Conservation (phyloP, 345 rosid genomes). For the Moricandia moricandioides region DNA sequence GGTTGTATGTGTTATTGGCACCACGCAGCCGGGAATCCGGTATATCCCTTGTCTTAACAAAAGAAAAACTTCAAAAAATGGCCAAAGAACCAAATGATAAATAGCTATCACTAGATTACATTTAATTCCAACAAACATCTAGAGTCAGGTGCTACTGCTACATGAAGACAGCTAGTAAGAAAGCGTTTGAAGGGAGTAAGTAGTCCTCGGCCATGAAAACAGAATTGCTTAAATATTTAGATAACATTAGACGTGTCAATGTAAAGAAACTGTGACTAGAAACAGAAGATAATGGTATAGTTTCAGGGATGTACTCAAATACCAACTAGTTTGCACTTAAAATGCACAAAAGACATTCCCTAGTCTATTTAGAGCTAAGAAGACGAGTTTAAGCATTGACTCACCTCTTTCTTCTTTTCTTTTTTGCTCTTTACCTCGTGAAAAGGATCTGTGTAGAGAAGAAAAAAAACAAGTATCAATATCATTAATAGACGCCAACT, state of each 20-base stretch:
- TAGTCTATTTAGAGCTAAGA: not conserved
- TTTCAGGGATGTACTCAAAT: no score
- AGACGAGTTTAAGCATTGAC: slow-evolving; percentile 14
- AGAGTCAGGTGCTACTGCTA: not conserved
- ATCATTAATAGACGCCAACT: not conserved
- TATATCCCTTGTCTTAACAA: not conserved
- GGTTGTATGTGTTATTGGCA: no score
- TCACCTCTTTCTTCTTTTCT: slow-evolving; percentile 1
- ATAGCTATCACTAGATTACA: not conserved
- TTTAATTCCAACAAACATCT: not conserved
- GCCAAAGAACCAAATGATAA: not conserved
- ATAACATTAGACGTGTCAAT: not conserved
- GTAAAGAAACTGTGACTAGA: no score
- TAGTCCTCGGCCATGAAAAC: not conserved
- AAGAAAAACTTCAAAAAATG: not conserved
- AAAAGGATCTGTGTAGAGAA: slow-evolving; percentile 8
- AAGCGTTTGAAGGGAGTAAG: not conserved
- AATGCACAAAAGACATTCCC: not conserved
- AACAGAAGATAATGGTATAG: no score
- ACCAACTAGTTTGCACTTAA: not conserved
- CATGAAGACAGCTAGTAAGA: not conserved
- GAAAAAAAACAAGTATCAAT: not conserved
- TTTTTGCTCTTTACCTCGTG: not conserved
- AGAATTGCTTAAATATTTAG: not conserved
- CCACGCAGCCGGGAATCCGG: not conserved